Evolutionary conservation across 305 asterid species (phyloP), one percentile per base, ranked within the genome.

Genomic region (Plantago lanceolata): DNA sequence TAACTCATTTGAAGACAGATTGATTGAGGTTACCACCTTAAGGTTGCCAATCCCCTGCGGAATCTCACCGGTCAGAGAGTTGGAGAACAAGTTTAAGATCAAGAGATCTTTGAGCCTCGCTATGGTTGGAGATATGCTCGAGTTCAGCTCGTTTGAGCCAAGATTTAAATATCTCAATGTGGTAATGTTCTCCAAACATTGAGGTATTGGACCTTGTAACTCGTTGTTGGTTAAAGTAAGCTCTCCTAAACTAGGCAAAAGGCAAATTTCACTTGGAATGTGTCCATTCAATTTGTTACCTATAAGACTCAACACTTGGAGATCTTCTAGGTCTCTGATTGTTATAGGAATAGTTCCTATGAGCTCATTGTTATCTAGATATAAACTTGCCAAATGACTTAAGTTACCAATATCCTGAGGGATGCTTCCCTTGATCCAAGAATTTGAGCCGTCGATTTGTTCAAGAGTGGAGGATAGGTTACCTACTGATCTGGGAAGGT

Each of bases 331-430:
- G 58, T 44, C 51, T 9, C 52, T 48, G 18, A 77, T 8, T 7
- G 81, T 40, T 26, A 59, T 19, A 19, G 78, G 80, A 35, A 80
- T 37, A 17, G 44, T 20, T 45, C 76, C 78, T 47, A 31, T 53
- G n/a, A 80, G 31, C 0, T 63, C 48, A 60, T 80, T 74, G 48
- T 59, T 51, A 19, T 56, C 57, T 14, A 76, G 57, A 14, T 64
- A 57, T 40, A 79, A 16, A 26, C 31, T 17, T 13, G 54, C 19
- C 68, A 80, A 64, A 49, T 65, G 69, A 44, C 71, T 73, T 35
- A 74, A 48, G 58, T 76, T 76, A 2, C 78, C 82, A 18, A 81
- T 73, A 54, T 71, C 79, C n/a, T 56, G 17, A 12, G 85, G 83
- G 49, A 78, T 68, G 9, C 26, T 33, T 6, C 86, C 78, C 64